Percentiles rank a stretch among this genome's conserved stretches.
Evolutionary conservation across 2,329 filamentous ascomycete species (phyloP).

Genomic region (Alternaria brassicae): DNA sequence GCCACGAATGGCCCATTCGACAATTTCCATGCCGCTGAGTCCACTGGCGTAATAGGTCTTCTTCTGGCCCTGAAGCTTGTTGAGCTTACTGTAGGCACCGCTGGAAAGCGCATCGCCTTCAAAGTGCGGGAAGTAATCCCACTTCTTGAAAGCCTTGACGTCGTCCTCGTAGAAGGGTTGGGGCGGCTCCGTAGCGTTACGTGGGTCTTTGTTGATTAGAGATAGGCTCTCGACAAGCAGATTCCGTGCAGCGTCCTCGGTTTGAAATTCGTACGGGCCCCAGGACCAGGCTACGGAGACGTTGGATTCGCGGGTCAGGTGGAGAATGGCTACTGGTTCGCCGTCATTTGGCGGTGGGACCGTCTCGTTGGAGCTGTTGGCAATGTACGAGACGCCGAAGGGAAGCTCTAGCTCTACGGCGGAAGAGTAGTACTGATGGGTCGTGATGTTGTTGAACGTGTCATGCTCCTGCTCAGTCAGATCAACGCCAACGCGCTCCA

Average conservation of each 20-base stretch:
- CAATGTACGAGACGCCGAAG: constrained; percentile 48
- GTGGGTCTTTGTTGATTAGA: constrained; percentile 47
- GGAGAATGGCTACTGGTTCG: constrained; percentile 47
- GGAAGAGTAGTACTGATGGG: constrained; percentile 48
- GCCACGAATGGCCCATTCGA: constrained; percentile 47
- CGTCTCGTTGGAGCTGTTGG: constrained; percentile 26
- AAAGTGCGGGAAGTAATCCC: constrained; percentile 52
- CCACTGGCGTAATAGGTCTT: constrained; percentile 49
- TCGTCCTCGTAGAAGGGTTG: constrained; percentile 31
- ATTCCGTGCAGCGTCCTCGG: constrained; percentile 33
- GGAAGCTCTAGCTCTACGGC: constrained; percentile 45
- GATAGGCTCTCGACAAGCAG: constrained; percentile 43
- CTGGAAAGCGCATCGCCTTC: constrained; percentile 34
- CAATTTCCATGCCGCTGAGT: constrained; percentile 49
- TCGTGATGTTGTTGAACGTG: constrained; percentile 42
- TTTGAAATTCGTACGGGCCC: constrained; percentile 46
- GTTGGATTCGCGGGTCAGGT: constrained; percentile 37
- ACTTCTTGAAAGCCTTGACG: constrained; percentile 47
- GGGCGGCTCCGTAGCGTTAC: constrained; percentile 34
- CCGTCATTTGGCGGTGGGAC: constrained; percentile 45
- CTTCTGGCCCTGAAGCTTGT: constrained; percentile 46
- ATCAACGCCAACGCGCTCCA: constrained; percentile 44
- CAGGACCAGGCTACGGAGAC: constrained; percentile 48
- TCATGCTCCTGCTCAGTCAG: constrained; percentile 43
- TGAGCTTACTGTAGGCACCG: constrained; percentile 43